Evolutionary conservation across 768 basidiomycete species (phyloP).

Genomic region (Crucibulum laeve): DNA sequence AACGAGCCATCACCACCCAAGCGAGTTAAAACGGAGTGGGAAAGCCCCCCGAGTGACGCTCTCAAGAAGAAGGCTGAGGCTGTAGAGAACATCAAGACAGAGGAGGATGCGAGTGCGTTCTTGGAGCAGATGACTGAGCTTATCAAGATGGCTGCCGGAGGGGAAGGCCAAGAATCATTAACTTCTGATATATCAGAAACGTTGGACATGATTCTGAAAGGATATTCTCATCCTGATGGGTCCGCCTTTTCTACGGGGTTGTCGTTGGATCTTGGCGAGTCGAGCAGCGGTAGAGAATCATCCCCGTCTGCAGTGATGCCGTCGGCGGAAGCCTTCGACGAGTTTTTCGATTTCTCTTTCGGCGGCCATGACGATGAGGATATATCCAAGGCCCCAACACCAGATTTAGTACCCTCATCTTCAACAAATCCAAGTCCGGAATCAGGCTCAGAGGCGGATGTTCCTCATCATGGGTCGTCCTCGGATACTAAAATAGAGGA

Average conservation of each 20-base stretch:
- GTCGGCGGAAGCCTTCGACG: constrained; percentile 46
- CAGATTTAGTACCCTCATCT: constrained; percentile 65
- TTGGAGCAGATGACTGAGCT: constrained; percentile 62
- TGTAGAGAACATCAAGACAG: constrained; percentile 53
- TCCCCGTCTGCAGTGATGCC: constrained; percentile 20
- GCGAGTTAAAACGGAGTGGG: constrained; percentile 69
- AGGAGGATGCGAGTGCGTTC: constrained; percentile 62
- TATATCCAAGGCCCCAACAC: constrained; percentile 65
- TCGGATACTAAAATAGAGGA: constrained; percentile 53
- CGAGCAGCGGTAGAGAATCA: constrained; percentile 16
- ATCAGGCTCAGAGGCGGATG: constrained; percentile 62
- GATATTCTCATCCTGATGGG: constrained; percentile 35
- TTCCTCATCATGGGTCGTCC: constrained; percentile 31
- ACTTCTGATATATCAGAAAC: constrained; percentile 53
- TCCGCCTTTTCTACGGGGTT: constrained; percentile 31
- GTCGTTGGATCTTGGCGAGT: constrained; percentile 28
- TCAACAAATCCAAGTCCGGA: constrained; percentile 78
- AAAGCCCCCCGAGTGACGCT: constrained; percentile 51
- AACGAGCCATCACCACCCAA: constrained; percentile 69
- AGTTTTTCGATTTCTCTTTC: constrained; percentile 70
- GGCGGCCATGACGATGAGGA: constrained; percentile 56
- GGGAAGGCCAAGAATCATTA: constrained; percentile 39
- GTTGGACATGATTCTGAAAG: constrained; percentile 60
- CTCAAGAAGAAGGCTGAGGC: constrained; percentile 37
- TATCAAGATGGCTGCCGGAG: constrained; percentile 46